Conservation (phyloP, 2,329 filamentous ascomycete genomes). For the Fusarium sp. region DNA sequence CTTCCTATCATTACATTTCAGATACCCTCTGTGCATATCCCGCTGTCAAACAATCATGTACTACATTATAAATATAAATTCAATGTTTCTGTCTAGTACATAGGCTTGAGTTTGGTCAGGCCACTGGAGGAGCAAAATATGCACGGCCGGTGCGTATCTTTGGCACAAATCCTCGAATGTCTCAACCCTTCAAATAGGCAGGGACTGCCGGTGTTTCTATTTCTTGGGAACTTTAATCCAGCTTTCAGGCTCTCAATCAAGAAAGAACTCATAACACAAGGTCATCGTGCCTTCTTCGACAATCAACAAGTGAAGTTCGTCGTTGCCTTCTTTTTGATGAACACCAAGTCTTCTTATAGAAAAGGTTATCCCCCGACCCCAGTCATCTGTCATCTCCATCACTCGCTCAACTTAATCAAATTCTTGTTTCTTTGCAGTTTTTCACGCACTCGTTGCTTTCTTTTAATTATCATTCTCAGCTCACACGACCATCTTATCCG, state of each 20-base stretch:
- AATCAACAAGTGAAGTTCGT: not conserved
- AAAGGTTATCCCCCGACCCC: not conserved
- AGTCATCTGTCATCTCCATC: not conserved
- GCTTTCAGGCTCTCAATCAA: not conserved
- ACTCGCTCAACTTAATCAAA: not conserved
- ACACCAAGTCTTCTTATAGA: not conserved
- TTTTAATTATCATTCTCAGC: not conserved
- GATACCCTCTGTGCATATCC: not conserved
- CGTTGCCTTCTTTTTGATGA: not conserved
- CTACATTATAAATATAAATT: not conserved
- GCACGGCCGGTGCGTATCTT: not conserved
- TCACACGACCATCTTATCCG: not conserved
- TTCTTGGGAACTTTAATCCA: not conserved
- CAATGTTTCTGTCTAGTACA: not conserved
- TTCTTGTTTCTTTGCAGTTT: not conserved
- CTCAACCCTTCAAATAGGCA: not conserved
- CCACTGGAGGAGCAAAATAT: not conserved
- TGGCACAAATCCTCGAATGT: not conserved
- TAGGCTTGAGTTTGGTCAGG: not conserved
- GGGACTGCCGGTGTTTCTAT: not conserved
- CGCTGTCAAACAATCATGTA: not conserved
- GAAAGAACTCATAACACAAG: not conserved
- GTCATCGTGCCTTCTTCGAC: not conserved
- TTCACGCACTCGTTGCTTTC: not conserved
- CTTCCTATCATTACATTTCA: not conserved